Evolutionary conservation across 208 protist genomes (phyloP).

Genomic region (Wallacemonas sp.): DNA sequence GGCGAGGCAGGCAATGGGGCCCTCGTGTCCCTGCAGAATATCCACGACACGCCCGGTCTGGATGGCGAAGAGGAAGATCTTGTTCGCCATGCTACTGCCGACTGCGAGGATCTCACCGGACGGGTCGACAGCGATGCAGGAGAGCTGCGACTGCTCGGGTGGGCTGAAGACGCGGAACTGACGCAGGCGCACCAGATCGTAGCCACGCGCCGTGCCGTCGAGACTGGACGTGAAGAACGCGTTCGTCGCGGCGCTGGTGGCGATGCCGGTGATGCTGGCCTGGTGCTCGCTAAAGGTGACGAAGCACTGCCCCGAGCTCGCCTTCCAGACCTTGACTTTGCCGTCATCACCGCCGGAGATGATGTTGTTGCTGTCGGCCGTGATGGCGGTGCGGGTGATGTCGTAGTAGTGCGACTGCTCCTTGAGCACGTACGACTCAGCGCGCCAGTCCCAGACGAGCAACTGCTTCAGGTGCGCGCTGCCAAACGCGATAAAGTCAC

Average conservation of each 20-base stretch:
- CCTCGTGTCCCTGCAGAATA: conserved; percentile 89
- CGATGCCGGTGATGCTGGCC: conserved; percentile 82
- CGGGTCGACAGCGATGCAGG: conserved; percentile 92
- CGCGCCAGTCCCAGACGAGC: conserved; percentile 95
- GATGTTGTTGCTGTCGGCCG: conserved; percentile 85
- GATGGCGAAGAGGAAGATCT: conserved; percentile 90
- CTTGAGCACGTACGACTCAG: conserved; percentile 92
- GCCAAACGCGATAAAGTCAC: conserved; percentile 90
- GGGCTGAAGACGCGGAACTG: conserved; percentile 88
- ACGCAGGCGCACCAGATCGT: conserved; percentile 91
- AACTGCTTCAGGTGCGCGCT: conserved; percentile 89
- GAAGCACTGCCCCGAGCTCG: conserved; percentile 88
- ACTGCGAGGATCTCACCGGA: conserved; percentile 90
- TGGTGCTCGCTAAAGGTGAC: conserved; percentile 94
- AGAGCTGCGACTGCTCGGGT: conserved; percentile 82
- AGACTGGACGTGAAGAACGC: conserved; percentile 91
- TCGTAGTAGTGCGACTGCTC: conserved; percentile 94
- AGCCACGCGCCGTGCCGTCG: conserved; percentile 91
- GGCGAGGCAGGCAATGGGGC: conserved; percentile 80
- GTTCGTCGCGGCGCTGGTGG: conserved; percentile 79
- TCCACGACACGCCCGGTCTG: conserved; percentile 92
- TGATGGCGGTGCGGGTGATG: conserved; percentile 88
- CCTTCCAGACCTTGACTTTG: conserved; percentile 95
- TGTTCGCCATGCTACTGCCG: conserved; percentile 77
- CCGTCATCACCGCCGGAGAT: conserved; percentile 92